Percentiles rank a stretch among this genome's conserved stretches.
Conservation (phyloP, 163 green algal species). For the Chlorella variabilis region DNA sequence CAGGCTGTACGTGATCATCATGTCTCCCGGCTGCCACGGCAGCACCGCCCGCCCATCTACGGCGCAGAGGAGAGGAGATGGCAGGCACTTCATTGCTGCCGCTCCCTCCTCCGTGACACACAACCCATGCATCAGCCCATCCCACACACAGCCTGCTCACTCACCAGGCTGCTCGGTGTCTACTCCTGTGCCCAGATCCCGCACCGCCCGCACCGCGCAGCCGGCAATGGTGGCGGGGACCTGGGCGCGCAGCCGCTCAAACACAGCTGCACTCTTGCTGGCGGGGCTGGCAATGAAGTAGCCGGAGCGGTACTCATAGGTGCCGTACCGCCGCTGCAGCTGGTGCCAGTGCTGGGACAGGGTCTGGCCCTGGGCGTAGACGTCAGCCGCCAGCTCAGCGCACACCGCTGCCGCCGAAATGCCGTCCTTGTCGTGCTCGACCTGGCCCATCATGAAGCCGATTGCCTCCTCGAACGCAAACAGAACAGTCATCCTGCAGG, state of each 20-base stretch:
- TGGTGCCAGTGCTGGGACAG: slow-evolving; percentile 50
- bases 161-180: slow-evolving; percentile 58
- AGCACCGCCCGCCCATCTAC: slow-evolving; percentile 54
- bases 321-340: slow-evolving; percentile 62
- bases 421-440: slow-evolving; percentile 75
- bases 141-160: not conserved
- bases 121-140: no score
- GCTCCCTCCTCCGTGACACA: not conserved
- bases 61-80: not conserved
- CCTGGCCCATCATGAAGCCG: slow-evolving; percentile 43
- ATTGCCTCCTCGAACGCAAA: slow-evolving; percentile 60
- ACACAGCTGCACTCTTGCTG: slow-evolving; percentile 58
- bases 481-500: slow-evolving; percentile 37
- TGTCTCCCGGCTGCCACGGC: slow-evolving; percentile 69
- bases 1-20: slow-evolving; percentile 75
- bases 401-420: slow-evolving; percentile 71
- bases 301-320: slow-evolving; percentile 56
- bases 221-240: slow-evolving; percentile 50
- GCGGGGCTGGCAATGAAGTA: slow-evolving; percentile 75
- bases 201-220: slow-evolving; percentile 47
- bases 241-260: slow-evolving; percentile 56
- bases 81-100: no score
- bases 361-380: slow-evolving; percentile 51
- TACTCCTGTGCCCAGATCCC: slow-evolving; percentile 68
- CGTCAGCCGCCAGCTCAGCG: slow-evolving; percentile 70